Base-by-base conservation (phyloP, 2,329 filamentous ascomycete species). In the Fusarium abutilonis region DNA sequence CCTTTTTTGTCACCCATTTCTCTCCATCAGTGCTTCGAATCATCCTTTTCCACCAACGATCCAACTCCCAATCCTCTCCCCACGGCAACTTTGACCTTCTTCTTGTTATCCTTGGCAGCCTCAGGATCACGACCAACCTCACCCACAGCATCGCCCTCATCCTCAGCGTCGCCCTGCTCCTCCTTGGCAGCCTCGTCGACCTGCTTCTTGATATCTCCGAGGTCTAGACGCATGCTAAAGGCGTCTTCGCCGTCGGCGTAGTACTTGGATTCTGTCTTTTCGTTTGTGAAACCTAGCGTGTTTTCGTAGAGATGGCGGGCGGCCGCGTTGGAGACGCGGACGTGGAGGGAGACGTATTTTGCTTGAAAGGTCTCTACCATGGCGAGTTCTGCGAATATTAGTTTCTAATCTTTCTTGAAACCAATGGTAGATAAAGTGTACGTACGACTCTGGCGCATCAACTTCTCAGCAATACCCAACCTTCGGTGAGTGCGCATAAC, bases 201-300 rank as follows among this genome's bases (percentile, higher is more conserved):
- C 72, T 79, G 78, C 56, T 80, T 78, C 60, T 80, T 76, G 73
- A 90, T 82, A 66, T 83, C 80, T 56, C 84, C 80, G 39, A 99
- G 83, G 72, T 98, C 90, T 75, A 97, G 90, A 63, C 88, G 89
- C 95, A 99, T 99, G 73, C 88, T 91, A 75, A 88, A 97, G 34
- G 95, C 95, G 80, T 99, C 92, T 80, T 99, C 95, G 58, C 94
- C 94, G 76, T 99, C 95, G 55, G 95, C 95, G 75, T 99, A 99
- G 84, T 97, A 97, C 79, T 93, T 95, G 44, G 85, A 75, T 78
- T 96, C 92, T 10, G 89, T 87, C 81, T 93, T 95, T 66, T 95
- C 92, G 67, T 91, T 90, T 74, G 88, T 86, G 83, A 97, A 98
- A 51, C 92, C 89, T 1, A 97, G 86, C 0, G 93, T 97, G 74